These are phyloP conservation scores for Claviceps sp. DNA, from an alignment of 2,329 filamentous ascomycete genomes.

Conservation along the genomic window DNA sequence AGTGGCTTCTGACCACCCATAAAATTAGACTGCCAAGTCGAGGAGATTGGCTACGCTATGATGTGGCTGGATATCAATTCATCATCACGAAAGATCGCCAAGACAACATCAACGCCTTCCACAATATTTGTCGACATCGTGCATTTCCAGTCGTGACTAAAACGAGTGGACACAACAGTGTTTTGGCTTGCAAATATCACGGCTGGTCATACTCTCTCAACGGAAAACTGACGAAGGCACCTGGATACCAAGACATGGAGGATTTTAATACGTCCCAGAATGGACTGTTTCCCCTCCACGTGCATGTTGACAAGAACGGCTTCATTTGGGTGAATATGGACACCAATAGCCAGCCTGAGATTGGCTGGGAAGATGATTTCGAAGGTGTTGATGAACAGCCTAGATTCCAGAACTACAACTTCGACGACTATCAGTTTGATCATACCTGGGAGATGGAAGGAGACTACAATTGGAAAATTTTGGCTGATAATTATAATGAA, in stretches of 20 bases:
- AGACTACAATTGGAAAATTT: constrained; percentile 46
- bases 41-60: constrained; percentile 44
- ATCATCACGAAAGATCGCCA: constrained; percentile 36
- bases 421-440: constrained; percentile 41
- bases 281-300: constrained; percentile 40
- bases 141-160: constrained; percentile 44
- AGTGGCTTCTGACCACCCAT: constrained; percentile 44
- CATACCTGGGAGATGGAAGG: constrained; percentile 44
- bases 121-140: constrained; percentile 49
- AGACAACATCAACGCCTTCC: constrained; percentile 43
- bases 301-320: constrained; percentile 37
- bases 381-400: constrained; percentile 30
- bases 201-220: constrained; percentile 48
- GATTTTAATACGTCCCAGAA: constrained; percentile 45
- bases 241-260: constrained; percentile 40
- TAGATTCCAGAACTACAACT: constrained; percentile 31
- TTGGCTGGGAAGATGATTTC: constrained; percentile 40
- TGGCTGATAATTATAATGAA: constrained; percentile 53
- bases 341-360: constrained; percentile 27
- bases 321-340: constrained; percentile 49
- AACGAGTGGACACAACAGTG: constrained; percentile 33
- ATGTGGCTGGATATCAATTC: constrained; percentile 42
- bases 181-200: constrained; percentile 48
- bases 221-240: constrained; percentile 46
- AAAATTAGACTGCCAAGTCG: constrained; percentile 32